A percentile compares a stretch with the other conserved stretches of the same genome.
Conservation (phyloP, 2,329 filamentous ascomycete genomes). For the Delphinella strobiligena region DNA sequence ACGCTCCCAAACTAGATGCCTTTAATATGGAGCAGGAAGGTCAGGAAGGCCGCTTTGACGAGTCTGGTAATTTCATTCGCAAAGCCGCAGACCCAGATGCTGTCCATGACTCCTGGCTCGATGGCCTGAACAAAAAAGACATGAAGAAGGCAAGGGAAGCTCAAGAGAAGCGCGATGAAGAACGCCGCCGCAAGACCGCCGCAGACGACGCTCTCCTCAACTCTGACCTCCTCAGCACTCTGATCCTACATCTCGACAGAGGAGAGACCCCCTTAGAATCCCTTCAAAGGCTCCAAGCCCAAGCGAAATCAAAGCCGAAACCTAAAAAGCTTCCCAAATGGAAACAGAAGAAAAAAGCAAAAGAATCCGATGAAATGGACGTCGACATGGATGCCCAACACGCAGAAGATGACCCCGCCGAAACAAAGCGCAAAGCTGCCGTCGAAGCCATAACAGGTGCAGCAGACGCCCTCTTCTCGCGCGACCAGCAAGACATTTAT, state of each 20-base stretch:
- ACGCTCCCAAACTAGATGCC: conserved; percentile 87
- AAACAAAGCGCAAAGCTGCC: conserved; percentile 55
- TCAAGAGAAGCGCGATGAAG: conserved; percentile 71
- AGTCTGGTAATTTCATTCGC: conserved; percentile 79
- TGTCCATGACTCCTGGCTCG: conserved; percentile 82
- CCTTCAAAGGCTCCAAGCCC: conserved; percentile 54
- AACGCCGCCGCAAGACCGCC: conserved; percentile 57
- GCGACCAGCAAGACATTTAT: conserved; percentile 84
- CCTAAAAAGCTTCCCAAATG: conserved; percentile 45
- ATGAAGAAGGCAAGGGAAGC: conserved; percentile 81
- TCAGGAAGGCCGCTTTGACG: conserved; percentile 87
- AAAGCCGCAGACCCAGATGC: conserved; percentile 84
- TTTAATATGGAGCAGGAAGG: conserved; percentile 90
- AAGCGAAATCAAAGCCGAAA: conserved; percentile 46
- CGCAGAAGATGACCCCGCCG: conserved; percentile 53
- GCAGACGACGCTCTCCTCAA: conserved; percentile 65
- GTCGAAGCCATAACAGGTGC: conserved; percentile 81
- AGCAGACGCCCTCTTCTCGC: conserved; percentile 71
- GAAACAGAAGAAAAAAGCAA: conserved; percentile 35
- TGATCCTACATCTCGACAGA: conserved; percentile 63
- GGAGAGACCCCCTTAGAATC: conserved; percentile 85
- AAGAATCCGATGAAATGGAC: conserved; percentile 51
- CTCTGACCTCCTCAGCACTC: conserved; percentile 56
- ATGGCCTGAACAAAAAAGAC: conserved; percentile 86
- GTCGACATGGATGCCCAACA: conserved; percentile 40